Evolutionary conservation across 148 eudicot species (phyloP), one percentile per base, ranked within the genome.

Genomic region (Rhododendron griersonianum): DNA sequence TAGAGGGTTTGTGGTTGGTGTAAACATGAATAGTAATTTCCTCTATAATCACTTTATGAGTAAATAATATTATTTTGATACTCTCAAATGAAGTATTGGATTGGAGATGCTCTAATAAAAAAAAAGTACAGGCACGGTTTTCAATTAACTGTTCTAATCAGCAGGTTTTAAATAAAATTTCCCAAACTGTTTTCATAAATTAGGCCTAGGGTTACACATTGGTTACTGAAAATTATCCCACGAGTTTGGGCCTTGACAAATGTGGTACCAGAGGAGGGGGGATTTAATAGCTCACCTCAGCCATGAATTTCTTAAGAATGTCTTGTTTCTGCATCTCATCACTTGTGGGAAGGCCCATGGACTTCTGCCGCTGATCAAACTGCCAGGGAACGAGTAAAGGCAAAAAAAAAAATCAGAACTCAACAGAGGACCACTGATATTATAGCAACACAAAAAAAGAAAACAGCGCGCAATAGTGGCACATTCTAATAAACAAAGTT

Each of bases 331-430:
- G 93, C 93, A 93, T 92, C 86, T 96, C 98, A 78, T 94, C 96
- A 86, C 97, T 95, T 37, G 97, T 92, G 39, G 98, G 99, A 81
- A 89, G 92, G 57, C 99, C 98, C 99, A 91, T 93, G 13, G 91
- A 85, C 88, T 95, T 95, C 87, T 96, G 99, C 81, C 97, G 93
- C 87, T 94, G 98, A 75, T 96, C 98, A 88, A 94, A 96, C 99
- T 96, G 88, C 84, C 84, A 2, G 35, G 37, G 37, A 37, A 44
- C 18, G 30, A 4, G 59, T 19, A 18, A 81, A 35, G 28, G 47
- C 11, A 33, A 51, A 21, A 81, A 23, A 33, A 57, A 80, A 65
- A 19, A 81, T 15, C 14, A 57, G 8, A 23, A 18, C 9, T 78
- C 33, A 79, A 39, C 51, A 45, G 1, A 41, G 57, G 8, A 25